Conservation (phyloP, 768 basidiomycete species). For the Rhizopogon sp. region DNA sequence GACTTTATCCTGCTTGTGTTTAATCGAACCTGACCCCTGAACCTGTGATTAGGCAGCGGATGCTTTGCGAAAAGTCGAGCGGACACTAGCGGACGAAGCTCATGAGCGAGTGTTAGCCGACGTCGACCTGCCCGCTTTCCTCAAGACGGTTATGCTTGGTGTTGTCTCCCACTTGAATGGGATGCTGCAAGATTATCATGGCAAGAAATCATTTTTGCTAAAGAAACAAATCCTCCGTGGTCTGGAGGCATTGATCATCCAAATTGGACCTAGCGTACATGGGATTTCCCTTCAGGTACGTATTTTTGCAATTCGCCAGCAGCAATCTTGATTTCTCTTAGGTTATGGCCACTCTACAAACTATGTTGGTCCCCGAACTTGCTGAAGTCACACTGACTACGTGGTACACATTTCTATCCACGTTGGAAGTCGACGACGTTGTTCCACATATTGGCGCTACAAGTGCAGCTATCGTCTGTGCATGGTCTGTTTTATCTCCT, state of each 20-base stretch:
- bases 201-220: slow-evolving; percentile 63
- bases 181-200: slow-evolving; percentile 77
- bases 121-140: slow-evolving; percentile 48
- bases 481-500: slow-evolving; percentile 64
- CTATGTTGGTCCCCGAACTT: slow-evolving; percentile 69
- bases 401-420: slow-evolving; percentile 75
- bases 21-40: slow-evolving; percentile 6
- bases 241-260: slow-evolving; percentile 64
- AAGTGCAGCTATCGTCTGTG: slow-evolving; percentile 74
- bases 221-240: slow-evolving; percentile 81
- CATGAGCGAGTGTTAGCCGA: slow-evolving; percentile 22
- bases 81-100: slow-evolving; percentile 21
- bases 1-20: slow-evolving; percentile 9
- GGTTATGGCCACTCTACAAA: slow-evolving; percentile 97
- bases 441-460: slow-evolving; percentile 85
- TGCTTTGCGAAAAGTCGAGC: slow-evolving; percentile 41
- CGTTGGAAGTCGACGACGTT: slow-evolving; percentile 62
- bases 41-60: slow-evolving; percentile 39
- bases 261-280: slow-evolving; percentile 66
- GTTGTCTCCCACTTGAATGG: slow-evolving; percentile 83
- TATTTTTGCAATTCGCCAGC: slow-evolving; percentile 2
- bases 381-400: slow-evolving; percentile 73
- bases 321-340: slow-evolving; percentile 26
- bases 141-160: slow-evolving; percentile 78
- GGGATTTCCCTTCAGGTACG: slow-evolving; percentile 84